Conservation (phyloP, 2,329 filamentous ascomycete species). For the Fusarium tricinctum region DNA sequence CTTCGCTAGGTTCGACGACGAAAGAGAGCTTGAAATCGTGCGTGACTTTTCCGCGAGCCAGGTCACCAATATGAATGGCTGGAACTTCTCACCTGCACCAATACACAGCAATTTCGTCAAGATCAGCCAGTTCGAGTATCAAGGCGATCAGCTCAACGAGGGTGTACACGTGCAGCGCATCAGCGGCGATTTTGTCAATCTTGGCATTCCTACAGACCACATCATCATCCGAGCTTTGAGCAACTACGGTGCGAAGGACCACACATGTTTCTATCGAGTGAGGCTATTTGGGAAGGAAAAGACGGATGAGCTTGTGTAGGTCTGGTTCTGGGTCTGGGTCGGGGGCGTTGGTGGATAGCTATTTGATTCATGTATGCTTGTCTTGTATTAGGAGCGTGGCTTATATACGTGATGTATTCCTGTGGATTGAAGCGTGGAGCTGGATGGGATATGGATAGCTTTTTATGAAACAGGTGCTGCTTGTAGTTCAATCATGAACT, state of each 20-base stretch:
- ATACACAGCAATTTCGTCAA: slow-evolving; percentile 64
- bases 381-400: slow-evolving; percentile 21
- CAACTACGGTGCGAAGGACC: slow-evolving; percentile 70
- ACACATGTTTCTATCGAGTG: slow-evolving; percentile 77
- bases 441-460: slow-evolving; percentile 31
- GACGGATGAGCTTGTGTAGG: slow-evolving; percentile 1
- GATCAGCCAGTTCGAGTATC: slow-evolving; percentile 69
- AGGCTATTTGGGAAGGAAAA: slow-evolving; percentile 63
- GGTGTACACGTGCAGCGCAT: slow-evolving; percentile 68
- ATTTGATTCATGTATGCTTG: slow-evolving; percentile 13
- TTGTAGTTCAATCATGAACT: slow-evolving; percentile 22
- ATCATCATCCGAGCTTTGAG: slow-evolving; percentile 68
- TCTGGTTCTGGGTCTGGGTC: neutral
- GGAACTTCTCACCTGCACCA: slow-evolving; percentile 50
- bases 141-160: slow-evolving; percentile 59
- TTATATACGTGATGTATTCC: slow-evolving; percentile 31
- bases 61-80: slow-evolving; percentile 54
- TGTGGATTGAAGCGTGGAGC: slow-evolving; percentile 37
- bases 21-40: slow-evolving; percentile 57
- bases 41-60: slow-evolving; percentile 60
- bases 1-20: slow-evolving; percentile 71
- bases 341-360: slow-evolving; percentile 11
- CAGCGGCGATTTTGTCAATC: slow-evolving; percentile 62
- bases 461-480: slow-evolving; percentile 24
- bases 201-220: slow-evolving; percentile 64